Evolutionary conservation across 2,329 filamentous ascomycete genomes (phyloP).

Genomic region (Malbranchea zuffiana): DNA sequence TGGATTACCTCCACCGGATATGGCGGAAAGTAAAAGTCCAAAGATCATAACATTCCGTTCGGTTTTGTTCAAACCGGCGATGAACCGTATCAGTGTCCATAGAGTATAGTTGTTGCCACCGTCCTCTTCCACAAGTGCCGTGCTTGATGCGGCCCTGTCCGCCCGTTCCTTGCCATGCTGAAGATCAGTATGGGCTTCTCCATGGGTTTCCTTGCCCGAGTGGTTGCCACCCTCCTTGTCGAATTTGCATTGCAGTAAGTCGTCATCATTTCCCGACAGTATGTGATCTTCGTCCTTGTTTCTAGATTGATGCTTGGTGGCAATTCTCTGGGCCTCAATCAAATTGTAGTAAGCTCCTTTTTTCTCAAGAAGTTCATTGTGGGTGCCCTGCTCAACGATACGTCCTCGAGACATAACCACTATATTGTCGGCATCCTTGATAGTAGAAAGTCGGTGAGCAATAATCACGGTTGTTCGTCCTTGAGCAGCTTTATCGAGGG

Average conservation of each 20-base stretch:
- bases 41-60: conserved; percentile 63
- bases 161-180: too few species aligned
- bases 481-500: conserved; percentile 60
- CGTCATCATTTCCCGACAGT: too few species aligned
- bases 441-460: conserved; percentile 32
- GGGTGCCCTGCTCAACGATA: conserved; percentile 30
- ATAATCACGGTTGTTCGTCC: conserved; percentile 31
- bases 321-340: conserved; percentile 1
- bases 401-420: conserved; percentile 28
- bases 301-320: too few species aligned
- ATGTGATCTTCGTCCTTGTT: too few species aligned
- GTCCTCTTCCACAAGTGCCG: too few species aligned
- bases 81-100: conserved; percentile 41
- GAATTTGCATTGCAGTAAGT: too few species aligned
- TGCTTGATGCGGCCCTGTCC: too few species aligned
- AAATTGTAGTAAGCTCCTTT: conserved; percentile 27
- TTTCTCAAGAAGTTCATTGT: conserved; percentile 23
- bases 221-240: too few species aligned
- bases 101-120: background rate
- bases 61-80: conserved; percentile 63
- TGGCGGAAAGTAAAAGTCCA: conserved; percentile 61
- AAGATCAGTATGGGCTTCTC: too few species aligned
- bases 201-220: too few species aligned
- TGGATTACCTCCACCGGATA: conserved; percentile 73
- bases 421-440: conserved; percentile 31